These are phyloP conservation scores for Phytophthora litchii DNA, from an alignment of 352 stramenopile species.

Conservation along the genomic window DNA sequence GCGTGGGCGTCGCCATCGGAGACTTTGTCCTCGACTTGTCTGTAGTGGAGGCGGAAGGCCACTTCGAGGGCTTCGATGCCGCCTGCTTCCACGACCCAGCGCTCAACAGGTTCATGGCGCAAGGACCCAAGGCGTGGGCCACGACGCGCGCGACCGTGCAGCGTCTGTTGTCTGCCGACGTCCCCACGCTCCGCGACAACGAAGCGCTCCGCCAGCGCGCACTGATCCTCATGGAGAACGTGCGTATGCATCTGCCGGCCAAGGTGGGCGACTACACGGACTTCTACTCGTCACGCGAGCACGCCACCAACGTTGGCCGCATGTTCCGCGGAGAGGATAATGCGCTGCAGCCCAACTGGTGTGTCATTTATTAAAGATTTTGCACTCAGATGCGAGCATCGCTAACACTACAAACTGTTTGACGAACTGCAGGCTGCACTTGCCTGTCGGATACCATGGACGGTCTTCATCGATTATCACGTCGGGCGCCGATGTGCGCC, in stretches of 20 bases:
- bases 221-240: constrained; percentile 79
- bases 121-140: constrained; percentile 88
- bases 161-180: constrained; percentile 80
- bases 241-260: constrained; percentile 92
- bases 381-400: too few relatives aligned
- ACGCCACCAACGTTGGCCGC: constrained; percentile 95
- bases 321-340: constrained; percentile 96
- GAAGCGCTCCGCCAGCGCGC: constrained; percentile 66
- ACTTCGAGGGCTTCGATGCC: constrained; percentile 88
- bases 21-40: constrained; percentile 90
- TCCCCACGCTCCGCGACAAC: constrained; percentile 84
- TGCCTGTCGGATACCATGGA: constrained; percentile 98
- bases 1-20: constrained; percentile 86
- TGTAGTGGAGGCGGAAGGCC: constrained; percentile 87
- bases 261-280: constrained; percentile 97
- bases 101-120: constrained; percentile 95
- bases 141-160: constrained; percentile 86
- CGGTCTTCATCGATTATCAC: constrained; percentile 92
- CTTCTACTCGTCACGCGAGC: constrained; percentile 97
- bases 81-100: constrained; percentile 72
- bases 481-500: constrained; percentile 82
- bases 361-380: background rate
- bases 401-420: background rate
- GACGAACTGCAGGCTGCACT: constrained; percentile 74
- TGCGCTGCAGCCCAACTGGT: constrained; percentile 97